Conservation (phyloP, 1,284 basidiomycete genomes). For the Rhodotorula sp. region DNA sequence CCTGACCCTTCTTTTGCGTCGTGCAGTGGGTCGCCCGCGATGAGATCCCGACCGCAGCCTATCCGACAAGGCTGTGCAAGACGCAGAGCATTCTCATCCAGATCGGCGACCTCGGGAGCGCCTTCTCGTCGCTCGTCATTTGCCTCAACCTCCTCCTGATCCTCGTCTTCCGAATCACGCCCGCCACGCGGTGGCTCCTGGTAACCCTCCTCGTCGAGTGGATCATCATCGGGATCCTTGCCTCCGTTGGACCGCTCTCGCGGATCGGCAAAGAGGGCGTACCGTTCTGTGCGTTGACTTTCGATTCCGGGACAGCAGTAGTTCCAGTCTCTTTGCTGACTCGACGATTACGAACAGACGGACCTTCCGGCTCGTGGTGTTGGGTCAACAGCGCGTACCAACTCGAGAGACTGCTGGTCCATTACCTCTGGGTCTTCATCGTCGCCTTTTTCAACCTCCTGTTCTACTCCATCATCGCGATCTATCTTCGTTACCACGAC, state of each 20-base stretch:
- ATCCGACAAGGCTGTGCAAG: slow-evolving; percentile 8
- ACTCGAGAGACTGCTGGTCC: slow-evolving; percentile 8
- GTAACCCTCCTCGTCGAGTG: slow-evolving; percentile 8
- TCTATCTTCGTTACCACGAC: slow-evolving; percentile 6
- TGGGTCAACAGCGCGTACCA: slow-evolving; percentile 17
- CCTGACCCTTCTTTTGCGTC: no score
- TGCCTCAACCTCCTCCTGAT: slow-evolving; percentile 62
- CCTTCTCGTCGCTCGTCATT: slow-evolving; percentile 64
- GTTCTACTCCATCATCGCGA: slow-evolving; percentile 18
- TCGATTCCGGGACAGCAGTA: background rate
- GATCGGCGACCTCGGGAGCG: slow-evolving; percentile 60
- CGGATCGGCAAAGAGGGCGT: background rate
- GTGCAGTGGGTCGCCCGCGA: slow-evolving; percentile 15
- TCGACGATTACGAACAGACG: slow-evolving; percentile 3
- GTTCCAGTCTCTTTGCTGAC: background rate
- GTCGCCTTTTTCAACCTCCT: slow-evolving; percentile 15
- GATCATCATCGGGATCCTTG: slow-evolving; percentile 1
- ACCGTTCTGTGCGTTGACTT: slow-evolving; percentile 24
- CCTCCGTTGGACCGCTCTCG: slow-evolving; percentile 12
- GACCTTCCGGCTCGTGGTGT: slow-evolving; percentile 24
- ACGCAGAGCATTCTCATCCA: slow-evolving; percentile 59
- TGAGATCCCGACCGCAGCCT: background rate
- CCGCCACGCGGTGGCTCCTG: slow-evolving; percentile 1
- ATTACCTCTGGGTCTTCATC: slow-evolving; percentile 28
- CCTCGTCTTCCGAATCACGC: slow-evolving; percentile 13